Evolutionary conservation across 1,284 basidiomycete species (phyloP), one percentile per base, ranked within the genome.

Genomic region (Thecaphora thlaspeos): DNA sequence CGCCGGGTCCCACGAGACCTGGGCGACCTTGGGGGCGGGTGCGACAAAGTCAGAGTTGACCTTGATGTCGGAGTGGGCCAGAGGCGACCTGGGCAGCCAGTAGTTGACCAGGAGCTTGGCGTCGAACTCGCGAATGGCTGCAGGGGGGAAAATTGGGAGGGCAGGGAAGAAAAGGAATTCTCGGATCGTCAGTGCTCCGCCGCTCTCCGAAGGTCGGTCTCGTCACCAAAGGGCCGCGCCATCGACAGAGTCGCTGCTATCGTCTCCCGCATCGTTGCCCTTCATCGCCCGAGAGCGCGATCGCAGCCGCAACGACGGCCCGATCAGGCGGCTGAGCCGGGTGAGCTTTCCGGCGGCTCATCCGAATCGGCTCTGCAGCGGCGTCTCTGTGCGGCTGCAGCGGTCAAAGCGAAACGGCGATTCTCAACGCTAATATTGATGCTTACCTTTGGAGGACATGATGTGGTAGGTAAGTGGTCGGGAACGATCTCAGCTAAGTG

Each of bases 1-100:
- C 41, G 82, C 84, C 19, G 89, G 81, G 80, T 96, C 91, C 89
- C 91, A 96, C 22, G 85, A 82, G 73, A 93, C 58, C 54, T 75
- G 75, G 42, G 74, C 75, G 41, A 76, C 75, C 60, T 73, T 70
- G 46, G 74, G 65, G 3, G 67, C 62, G 9, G 74, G 74, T 17
- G 75, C 72, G 41, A 58, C 58, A 58, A 77, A 77, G 59, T 67
- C 58, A 36, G 70, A 48, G 41, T 70, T 74, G 36, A 71, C 71
- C 47, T 59, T 57, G 30, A 67, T 50, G 41, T 68, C 57, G 24
- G 61, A 47, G 68, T 72, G 55, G 19, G 70, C 73, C 46, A 70
- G 53, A 37, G 74, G 74, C 53, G 75, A 60, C 15, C 75, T 65
- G 46, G 75, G 69, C 45, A 77, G 61, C 74, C 74, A 76, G 70